Evolutionary conservation across 2,329 filamentous ascomycete genomes (phyloP), one percentile per base, ranked within the genome.

Genomic region (Talaromyces funiculosus): DNA sequence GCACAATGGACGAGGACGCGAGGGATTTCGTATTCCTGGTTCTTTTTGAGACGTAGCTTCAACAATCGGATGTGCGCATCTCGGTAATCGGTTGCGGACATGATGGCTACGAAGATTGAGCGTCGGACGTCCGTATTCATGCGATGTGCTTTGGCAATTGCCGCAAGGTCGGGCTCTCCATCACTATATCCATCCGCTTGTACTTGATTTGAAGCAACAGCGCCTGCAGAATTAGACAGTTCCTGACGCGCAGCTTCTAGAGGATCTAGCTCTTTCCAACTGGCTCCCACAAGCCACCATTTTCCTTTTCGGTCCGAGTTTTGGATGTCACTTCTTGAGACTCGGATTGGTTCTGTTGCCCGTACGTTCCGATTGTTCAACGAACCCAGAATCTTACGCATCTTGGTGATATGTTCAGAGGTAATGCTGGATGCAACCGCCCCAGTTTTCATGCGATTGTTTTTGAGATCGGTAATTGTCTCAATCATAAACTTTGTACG

Each of bases 201-300:
- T 37, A 64, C 66, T 20, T 60, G 55, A 14, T 20, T 59, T 22
- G 43, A 24, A 22, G 20, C 20, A 5, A 35, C 20, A 35, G 37
- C 42, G n/a, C 14, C 37, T 18, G n/a, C 51, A 14, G 37, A 24
- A 40, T n/a, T 51, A 8, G 37, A 45, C 18, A 75, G 63, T 58
- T 75, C 72, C 57, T 72, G 67, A 18, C 71, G 68, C 4, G 72
- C 72, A 31, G 69, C 67, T 14, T 73, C 69, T 1, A 78, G 71
- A 18, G 73, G 72, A 45, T 77, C 72, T 1, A 31, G 31, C 60
- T 78, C 75, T 42, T 79, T 80, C 85, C 93, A 97, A 73, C 92
- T 96, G n/a, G 94, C 93, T 56, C 94, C 94, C 4, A 97, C 90
- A 20, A 97, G 84, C 94, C 94, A 99, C 94, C 94, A 99, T 78